These are phyloP conservation scores for Vitis amurensis DNA, from an alignment of 164 flowering plant genomes.

Conservation along the genomic window DNA sequence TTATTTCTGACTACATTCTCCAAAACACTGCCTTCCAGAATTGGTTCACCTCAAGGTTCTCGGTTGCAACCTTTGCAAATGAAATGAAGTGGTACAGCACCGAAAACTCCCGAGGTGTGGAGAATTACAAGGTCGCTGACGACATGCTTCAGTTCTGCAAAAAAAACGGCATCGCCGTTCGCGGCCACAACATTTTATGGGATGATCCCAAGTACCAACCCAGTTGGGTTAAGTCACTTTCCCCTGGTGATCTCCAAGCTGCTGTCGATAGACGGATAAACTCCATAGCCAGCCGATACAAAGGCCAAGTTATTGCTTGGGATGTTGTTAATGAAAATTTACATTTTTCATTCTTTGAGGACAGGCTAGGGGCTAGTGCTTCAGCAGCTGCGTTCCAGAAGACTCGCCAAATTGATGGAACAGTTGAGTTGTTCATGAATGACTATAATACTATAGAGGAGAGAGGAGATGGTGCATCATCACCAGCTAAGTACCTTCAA, in stretches of 20 bases:
- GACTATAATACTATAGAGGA: slow-evolving; percentile 53
- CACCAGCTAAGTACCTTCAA: slow-evolving; percentile 24
- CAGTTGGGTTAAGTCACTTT: slow-evolving; percentile 37
- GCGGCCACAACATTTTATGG: slow-evolving; percentile 64
- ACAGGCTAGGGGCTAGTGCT: slow-evolving; percentile 38
- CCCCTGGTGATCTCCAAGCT: slow-evolving; percentile 17
- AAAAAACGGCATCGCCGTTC: slow-evolving; percentile 25
- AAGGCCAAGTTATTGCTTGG: slow-evolving; percentile 46
- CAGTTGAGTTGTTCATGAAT: slow-evolving; percentile 41
- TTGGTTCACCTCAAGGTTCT: too few relatives aligned
- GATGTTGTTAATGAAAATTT: slow-evolving; percentile 67
- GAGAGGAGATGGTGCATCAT: slow-evolving; percentile 14
- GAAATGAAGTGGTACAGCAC: slow-evolving; percentile 62
- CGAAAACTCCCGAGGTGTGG: slow-evolving; percentile 29
- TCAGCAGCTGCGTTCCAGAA: slow-evolving; percentile 25
- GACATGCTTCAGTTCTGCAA: slow-evolving; percentile 41
- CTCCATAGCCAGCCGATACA: slow-evolving; percentile 44
- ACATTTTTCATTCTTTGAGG: slow-evolving; percentile 49
- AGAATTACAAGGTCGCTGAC: slow-evolving; percentile 48
- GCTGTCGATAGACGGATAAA: slow-evolving; percentile 27
- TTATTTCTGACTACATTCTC: too few relatives aligned
- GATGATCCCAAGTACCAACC: slow-evolving; percentile 32
- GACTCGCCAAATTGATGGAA: slow-evolving; percentile 31
- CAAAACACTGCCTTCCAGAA: too few relatives aligned
- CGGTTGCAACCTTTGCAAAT: slow-evolving; percentile 38